Conservation (phyloP, 352 stramenopile genomes). For the Globisporangium polare region DNA sequence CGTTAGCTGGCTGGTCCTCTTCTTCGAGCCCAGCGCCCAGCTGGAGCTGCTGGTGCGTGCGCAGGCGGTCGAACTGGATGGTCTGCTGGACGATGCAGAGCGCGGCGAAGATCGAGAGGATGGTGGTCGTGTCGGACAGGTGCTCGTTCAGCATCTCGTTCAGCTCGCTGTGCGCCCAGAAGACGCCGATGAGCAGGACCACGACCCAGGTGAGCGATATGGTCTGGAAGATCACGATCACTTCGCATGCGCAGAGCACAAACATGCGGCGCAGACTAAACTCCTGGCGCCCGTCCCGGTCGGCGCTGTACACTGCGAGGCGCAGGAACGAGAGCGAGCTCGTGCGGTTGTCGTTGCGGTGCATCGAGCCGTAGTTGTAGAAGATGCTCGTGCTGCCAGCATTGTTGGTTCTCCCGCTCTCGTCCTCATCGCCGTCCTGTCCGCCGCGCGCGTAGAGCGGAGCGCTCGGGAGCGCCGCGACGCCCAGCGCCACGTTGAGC, state of each 20-base stretch:
- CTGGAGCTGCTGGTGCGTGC: constrained; percentile 59
- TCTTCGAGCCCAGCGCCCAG: constrained; percentile 56
- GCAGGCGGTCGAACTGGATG: constrained; percentile 55
- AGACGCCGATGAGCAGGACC: constrained; percentile 36
- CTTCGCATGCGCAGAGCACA: constrained; percentile 57
- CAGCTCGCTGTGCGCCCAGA: constrained; percentile 46
- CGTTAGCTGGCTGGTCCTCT: constrained; percentile 28
- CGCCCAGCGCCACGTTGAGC: constrained; percentile 52
- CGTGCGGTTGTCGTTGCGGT: constrained; percentile 19
- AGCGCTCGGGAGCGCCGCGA: constrained; percentile 45
- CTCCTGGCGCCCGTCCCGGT: constrained; percentile 25
- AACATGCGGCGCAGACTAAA: constrained; percentile 49
- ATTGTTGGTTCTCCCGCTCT: constrained; percentile 1
- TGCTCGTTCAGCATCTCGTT: constrained; percentile 33
- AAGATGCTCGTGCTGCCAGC: constrained; percentile 11
- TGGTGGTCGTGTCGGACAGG: constrained; percentile 13
- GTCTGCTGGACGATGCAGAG: constrained; percentile 57
- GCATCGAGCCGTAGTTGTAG: constrained; percentile 18
- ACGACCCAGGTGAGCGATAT: constrained; percentile 48
- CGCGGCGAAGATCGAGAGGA: constrained; percentile 26
- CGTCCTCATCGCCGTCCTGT: not conserved
- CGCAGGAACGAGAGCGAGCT: constrained; percentile 58
- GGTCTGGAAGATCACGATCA: constrained; percentile 58
- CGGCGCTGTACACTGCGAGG: constrained; percentile 34
- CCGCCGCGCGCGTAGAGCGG: constrained; percentile 30